Percentiles rank a stretch among this genome's conserved stretches.
Conservation (phyloP, 768 basidiomycete genomes). For the Boletellus emodensis region DNA sequence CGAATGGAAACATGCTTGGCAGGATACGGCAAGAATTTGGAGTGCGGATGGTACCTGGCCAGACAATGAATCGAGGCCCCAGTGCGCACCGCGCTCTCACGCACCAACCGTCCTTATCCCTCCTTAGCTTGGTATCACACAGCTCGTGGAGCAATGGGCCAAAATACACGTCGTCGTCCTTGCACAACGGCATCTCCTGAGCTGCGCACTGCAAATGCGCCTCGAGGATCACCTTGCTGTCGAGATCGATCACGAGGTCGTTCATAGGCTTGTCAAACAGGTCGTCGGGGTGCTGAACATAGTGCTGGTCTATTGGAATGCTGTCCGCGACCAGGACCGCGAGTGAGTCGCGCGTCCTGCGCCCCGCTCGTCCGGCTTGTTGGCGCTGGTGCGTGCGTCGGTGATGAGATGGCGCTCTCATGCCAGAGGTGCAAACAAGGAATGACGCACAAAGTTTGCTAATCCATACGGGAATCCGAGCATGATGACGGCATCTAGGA, state of each 20-base stretch:
- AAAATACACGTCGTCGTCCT: constrained; percentile 68
- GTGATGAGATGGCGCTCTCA: neutral
- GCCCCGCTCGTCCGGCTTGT: constrained; percentile 85
- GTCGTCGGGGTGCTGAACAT: constrained; percentile 62
- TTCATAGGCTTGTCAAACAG: constrained; percentile 61
- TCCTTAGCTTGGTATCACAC: constrained; percentile 55
- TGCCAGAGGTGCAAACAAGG: neutral
- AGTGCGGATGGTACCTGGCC: constrained; percentile 75
- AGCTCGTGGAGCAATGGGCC: constrained; percentile 56
- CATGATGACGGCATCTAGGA: constrained; percentile 86
- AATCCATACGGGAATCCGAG: constrained; percentile 78
- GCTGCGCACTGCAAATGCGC: constrained; percentile 87
- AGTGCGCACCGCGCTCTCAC: constrained; percentile 6
- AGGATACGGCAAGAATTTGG: constrained; percentile 76
- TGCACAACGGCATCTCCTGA: constrained; percentile 75
- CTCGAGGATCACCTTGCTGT: constrained; percentile 73
- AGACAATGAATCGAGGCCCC: neutral
- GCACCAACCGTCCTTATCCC: constrained; percentile 80
- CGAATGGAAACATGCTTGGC: constrained; percentile 70
- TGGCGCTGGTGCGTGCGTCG: constrained; percentile 52
- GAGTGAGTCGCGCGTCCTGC: constrained; percentile 75
- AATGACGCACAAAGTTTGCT: constrained; percentile 67
- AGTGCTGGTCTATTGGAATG: constrained; percentile 73
- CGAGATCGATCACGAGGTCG: constrained; percentile 67
- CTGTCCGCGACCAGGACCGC: constrained; percentile 68